phyloP scores from a whole-genome alignment of 805 yeast species.

The Candida saitoana region DNA sequence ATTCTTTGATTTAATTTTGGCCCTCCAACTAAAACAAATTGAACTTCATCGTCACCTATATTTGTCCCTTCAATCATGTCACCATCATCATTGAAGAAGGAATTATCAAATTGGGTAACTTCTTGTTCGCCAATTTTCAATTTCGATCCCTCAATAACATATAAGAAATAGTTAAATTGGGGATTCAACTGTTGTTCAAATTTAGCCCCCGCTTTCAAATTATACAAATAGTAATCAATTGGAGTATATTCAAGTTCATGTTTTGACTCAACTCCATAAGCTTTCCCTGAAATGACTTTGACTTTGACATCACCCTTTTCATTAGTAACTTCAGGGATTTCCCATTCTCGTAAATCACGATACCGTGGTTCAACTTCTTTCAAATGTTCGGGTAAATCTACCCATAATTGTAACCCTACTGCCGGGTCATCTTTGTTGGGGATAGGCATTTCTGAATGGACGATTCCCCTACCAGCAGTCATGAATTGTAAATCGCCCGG shows the following conservation, averaged over 20 bases:
- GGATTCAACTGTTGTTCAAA: constrained; percentile 57
- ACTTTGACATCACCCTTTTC: constrained; percentile 57
- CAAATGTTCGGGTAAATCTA: constrained; percentile 63
- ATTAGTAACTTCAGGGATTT: constrained; percentile 65
- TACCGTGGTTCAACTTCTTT: constrained; percentile 68
- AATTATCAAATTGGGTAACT: constrained; percentile 42
- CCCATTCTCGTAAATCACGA: constrained; percentile 64
- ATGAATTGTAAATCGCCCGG: constrained; percentile 86
- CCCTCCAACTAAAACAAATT: constrained; percentile 72
- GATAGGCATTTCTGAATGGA: constrained; percentile 82
- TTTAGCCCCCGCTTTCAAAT: constrained; percentile 58
- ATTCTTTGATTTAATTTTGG: constrained; percentile 67
- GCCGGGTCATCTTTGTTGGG: constrained; percentile 44
- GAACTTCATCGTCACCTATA: constrained; percentile 77
- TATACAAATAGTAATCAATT: constrained; percentile 63
- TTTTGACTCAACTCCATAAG: constrained; percentile 69
- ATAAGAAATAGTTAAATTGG: constrained; percentile 66
- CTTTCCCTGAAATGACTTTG: constrained; percentile 70
- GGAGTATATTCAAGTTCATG: constrained; percentile 79
- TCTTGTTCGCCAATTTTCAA: constrained; percentile 43
- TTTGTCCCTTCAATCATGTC: constrained; percentile 48
- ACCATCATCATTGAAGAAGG: constrained; percentile 70
- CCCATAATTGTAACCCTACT: constrained; percentile 81
- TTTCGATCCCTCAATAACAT: constrained; percentile 55
- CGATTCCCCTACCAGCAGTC: constrained; percentile 87